A percentile compares a stretch with the other conserved stretches of the same genome.
These are phyloP conservation scores for Grosmannia penicillata DNA, from an alignment of 2,329 filamentous ascomycete genomes.

Conservation along the genomic window DNA sequence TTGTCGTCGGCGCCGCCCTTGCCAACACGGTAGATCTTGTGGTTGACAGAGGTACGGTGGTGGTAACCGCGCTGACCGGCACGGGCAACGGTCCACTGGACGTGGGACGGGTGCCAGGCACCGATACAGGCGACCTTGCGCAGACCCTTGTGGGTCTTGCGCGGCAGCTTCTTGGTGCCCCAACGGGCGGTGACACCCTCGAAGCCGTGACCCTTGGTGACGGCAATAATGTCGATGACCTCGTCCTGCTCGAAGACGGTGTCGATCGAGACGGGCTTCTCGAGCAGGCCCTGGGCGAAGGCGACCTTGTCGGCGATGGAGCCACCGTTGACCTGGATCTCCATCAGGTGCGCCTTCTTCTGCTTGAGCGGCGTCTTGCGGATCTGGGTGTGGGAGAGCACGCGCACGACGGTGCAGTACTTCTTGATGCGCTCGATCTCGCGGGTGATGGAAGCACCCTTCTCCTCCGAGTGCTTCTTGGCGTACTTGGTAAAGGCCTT, in stretches of 20 bases:
- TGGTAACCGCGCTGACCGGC: slow-evolving; percentile 99
- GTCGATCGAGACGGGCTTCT: slow-evolving; percentile 93
- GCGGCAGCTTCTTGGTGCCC: slow-evolving; percentile 99
- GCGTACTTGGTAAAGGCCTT: slow-evolving; percentile 99
- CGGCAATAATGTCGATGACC: slow-evolving; percentile 97
- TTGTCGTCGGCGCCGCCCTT: slow-evolving; percentile 83
- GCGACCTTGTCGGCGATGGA: slow-evolving; percentile 92
- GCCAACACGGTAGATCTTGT: slow-evolving; percentile 99
- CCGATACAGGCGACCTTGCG: slow-evolving; percentile 99
- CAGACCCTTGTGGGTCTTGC: slow-evolving; percentile 99
- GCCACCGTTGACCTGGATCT: slow-evolving; percentile 99
- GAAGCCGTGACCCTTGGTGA: slow-evolving; percentile 99
- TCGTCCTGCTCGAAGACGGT: slow-evolving; percentile 98
- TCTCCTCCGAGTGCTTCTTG: slow-evolving; percentile 98
- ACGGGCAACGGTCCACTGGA: slow-evolving; percentile 99
- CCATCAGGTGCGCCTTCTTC: slow-evolving; percentile 99
- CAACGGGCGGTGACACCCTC: slow-evolving; percentile 92
- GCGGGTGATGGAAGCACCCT: slow-evolving; percentile 77
- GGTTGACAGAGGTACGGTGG: slow-evolving; percentile 99
- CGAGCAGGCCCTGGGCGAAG: slow-evolving; percentile 89
- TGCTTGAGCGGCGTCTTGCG: slow-evolving; percentile 99
- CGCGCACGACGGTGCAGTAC: slow-evolving; percentile 99
- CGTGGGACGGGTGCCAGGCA: slow-evolving; percentile 99
- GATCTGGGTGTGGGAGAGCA: slow-evolving; percentile 99
- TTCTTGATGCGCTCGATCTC: slow-evolving; percentile 99